These are phyloP conservation scores for Hypomyces perniciosus DNA, from an alignment of 2,329 filamentous ascomycete genomes.

Conservation along the genomic window DNA sequence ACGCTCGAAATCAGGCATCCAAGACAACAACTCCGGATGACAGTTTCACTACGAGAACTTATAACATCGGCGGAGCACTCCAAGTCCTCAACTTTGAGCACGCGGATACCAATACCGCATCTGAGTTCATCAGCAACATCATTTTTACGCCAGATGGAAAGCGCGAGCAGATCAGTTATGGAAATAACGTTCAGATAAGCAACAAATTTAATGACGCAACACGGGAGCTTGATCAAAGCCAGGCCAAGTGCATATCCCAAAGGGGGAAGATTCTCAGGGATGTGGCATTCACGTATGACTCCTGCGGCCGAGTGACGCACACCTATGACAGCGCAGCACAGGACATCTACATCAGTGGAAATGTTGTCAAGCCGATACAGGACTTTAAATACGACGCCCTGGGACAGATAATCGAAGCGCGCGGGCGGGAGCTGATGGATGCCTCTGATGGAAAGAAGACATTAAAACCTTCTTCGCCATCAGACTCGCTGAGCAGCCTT, in stretches of 20 bases:
- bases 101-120: neutral
- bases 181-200: neutral
- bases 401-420: neutral
- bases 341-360: neutral
- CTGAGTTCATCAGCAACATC: neutral
- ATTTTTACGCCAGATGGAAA: neutral
- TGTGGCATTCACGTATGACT: neutral
- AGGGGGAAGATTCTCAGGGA: neutral
- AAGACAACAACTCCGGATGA: neutral
- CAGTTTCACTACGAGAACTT: neutral
- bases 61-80: neutral
- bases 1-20: neutral
- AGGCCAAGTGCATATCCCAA: neutral
- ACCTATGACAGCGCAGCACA: neutral
- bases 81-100: neutral
- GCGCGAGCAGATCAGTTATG: neutral
- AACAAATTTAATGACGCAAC: neutral
- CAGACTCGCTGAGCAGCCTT: neutral
- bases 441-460: neutral
- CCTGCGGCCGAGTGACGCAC: neutral
- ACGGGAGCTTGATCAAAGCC: neutral
- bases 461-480: neutral
- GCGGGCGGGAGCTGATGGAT: neutral
- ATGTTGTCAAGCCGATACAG: neutral
- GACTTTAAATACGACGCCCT: neutral